Evolutionary conservation across 2,329 filamentous ascomycete genomes (phyloP).

Genomic region (Furcasterigmium sp.): DNA sequence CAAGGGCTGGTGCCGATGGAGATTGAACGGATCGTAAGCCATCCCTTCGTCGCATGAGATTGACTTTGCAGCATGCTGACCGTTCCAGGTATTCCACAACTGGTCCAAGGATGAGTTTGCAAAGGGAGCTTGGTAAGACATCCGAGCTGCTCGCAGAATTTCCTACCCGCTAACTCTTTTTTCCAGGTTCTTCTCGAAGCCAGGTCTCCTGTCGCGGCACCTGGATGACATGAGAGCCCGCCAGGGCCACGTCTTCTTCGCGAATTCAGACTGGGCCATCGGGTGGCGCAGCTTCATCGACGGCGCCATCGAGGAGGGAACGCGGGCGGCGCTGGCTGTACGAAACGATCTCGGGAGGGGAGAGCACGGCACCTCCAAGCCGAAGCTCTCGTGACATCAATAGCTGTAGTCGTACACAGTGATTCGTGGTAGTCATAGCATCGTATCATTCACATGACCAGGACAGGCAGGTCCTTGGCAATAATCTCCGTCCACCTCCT

Average conservation of each 20-base stretch:
- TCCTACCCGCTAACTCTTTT: not conserved
- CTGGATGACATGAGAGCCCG: conserved; percentile 31
- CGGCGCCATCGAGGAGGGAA: conserved; percentile 41
- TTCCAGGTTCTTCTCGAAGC: conserved; percentile 27
- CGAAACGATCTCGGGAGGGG: conserved; percentile 6
- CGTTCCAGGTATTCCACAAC: conserved; percentile 37
- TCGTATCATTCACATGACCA: conserved; percentile 18
- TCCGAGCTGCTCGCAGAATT: not conserved
- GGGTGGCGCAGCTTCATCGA: conserved; percentile 46
- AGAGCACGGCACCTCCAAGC: not conserved
- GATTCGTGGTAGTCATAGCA: not conserved
- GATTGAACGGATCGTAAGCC: conserved; percentile 19
- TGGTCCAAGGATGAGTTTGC: conserved; percentile 42
- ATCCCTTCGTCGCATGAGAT: not conserved
- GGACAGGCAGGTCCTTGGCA: conserved; percentile 17
- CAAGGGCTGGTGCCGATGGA: conserved; percentile 25
- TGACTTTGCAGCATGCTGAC: not conserved
- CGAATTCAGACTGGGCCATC: conserved; percentile 41
- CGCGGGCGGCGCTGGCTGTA: conserved; percentile 21
- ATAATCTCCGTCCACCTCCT: conserved; percentile 22
- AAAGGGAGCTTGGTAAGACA: conserved; percentile 32
- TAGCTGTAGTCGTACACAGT: too few species aligned
- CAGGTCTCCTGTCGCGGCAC: conserved; percentile 29
- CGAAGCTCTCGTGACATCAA: conserved; percentile 2
- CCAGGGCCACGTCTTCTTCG: conserved; percentile 40